phyloP scores from a whole-genome alignment of 352 stramenopile genomes.

The Phytophthora colocasiae region DNA sequence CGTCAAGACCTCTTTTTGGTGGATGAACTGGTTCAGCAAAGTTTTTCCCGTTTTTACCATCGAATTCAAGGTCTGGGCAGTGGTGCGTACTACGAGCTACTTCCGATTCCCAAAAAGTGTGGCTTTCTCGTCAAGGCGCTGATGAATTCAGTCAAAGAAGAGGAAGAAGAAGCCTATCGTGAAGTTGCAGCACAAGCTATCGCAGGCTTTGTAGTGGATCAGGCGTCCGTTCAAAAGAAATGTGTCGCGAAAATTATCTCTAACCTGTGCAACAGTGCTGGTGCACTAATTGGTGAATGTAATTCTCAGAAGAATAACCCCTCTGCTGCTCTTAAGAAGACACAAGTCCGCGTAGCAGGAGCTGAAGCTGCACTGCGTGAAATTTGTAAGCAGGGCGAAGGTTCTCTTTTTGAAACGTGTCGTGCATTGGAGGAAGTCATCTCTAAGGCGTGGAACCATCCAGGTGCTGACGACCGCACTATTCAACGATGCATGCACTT shows the following conservation, averaged over 20 bases:
- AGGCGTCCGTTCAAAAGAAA: slow-evolving; percentile 63
- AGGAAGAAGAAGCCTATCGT: slow-evolving; percentile 56
- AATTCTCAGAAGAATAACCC: slow-evolving; percentile 11
- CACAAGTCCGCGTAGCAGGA: slow-evolving; percentile 46
- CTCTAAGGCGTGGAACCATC: slow-evolving; percentile 43
- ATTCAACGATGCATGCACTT: slow-evolving; percentile 65
- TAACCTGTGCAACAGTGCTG: slow-evolving; percentile 78
- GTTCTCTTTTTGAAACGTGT: slow-evolving; percentile 45
- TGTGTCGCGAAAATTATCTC: slow-evolving; percentile 82
- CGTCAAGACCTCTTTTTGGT: slow-evolving; percentile 85
- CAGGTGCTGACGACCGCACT: slow-evolving; percentile 31
- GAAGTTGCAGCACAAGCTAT: slow-evolving; percentile 56
- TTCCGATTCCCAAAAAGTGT: slow-evolving; percentile 68
- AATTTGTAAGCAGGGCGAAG: slow-evolving; percentile 46
- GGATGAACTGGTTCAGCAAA: slow-evolving; percentile 72
- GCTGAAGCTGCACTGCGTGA: slow-evolving; percentile 48
- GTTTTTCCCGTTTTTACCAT: slow-evolving; percentile 55
- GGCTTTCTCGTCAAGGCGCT: slow-evolving; percentile 82
- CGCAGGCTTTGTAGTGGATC: slow-evolving; percentile 61
- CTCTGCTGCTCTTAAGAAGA: slow-evolving; percentile 42
- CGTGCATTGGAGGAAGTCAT: slow-evolving; percentile 44
- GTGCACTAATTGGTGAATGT: slow-evolving; percentile 42
- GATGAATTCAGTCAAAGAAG: slow-evolving; percentile 82
- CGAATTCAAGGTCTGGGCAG: slow-evolving; percentile 73
- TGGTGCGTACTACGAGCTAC: slow-evolving; percentile 59